These are phyloP conservation scores for Neurospora sp. DNA, from an alignment of 2,329 filamentous ascomycete species.

Conservation along the genomic window DNA sequence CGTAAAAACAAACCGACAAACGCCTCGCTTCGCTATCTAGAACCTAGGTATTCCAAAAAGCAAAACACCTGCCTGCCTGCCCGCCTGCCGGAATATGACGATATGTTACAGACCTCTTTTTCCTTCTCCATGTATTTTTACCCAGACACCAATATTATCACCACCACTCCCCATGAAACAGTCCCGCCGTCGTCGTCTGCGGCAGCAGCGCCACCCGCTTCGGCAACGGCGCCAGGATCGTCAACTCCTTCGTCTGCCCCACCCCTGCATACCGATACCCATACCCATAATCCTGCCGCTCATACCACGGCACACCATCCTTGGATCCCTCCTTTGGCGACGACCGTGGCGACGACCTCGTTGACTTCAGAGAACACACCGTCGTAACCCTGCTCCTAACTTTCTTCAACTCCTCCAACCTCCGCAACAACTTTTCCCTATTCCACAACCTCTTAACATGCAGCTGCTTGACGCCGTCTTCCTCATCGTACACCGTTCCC, in stretches of 20 bases:
- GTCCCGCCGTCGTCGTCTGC: constrained; percentile 1
- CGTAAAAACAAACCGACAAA: neutral
- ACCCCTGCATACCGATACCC: neutral
- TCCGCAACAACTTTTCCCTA: constrained; percentile 9
- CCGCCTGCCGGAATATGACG: neutral
- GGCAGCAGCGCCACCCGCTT: constrained; percentile 1
- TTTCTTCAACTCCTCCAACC: constrained; percentile 13
- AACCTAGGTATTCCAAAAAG: neutral
- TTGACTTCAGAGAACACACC: neutral
- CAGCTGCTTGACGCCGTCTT: constrained; percentile 10
- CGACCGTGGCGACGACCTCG: neutral
- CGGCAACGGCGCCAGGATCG: constrained; percentile 2
- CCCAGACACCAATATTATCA: neutral
- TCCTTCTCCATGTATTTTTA: neutral
- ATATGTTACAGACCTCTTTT: neutral
- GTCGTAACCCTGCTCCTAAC: neutral
- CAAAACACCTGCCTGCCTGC: constrained; percentile 1
- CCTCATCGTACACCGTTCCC: constrained; percentile 3
- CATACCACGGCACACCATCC: neutral
- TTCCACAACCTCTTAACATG: constrained; percentile 19
- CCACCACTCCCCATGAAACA: constrained; percentile 9
- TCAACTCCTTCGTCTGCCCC: constrained; percentile 1
- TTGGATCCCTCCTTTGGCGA: neutral
- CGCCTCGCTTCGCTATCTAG: neutral
- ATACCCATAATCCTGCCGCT: constrained; percentile 1